Evolutionary conservation across 2,329 filamentous ascomycete genomes (phyloP), one percentile per base, ranked within the genome.

Genomic region (Pseudodiploospora longispora): DNA sequence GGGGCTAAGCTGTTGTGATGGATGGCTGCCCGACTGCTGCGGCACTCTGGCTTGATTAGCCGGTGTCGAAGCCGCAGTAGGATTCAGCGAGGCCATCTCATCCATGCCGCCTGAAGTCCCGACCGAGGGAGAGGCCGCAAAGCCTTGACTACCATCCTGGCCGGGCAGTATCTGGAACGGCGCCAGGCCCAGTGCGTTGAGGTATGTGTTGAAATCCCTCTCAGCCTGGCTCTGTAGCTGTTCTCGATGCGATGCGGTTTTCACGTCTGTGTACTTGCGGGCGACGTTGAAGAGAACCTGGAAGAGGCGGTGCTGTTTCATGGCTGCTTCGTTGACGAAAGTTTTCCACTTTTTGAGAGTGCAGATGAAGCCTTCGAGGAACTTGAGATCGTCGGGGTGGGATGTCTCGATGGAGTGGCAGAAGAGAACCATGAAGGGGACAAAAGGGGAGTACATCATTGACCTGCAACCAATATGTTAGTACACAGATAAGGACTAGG

Each of bases 151-250:
- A 9, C 32, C 32, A 34, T 12, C 9, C 32, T 34, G 32, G 12
- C 32, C 32, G 8, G 32, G 32, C 32, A 9, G 12, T 3, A 9
- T 34, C 12, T 9, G 12, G 32, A 34, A 9, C 8, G 32, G 9
- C 32, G 12, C 12, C 12, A 34, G 3, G 9, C 32, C 32, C 32
- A 34, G 32, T 12, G 32, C 32, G 47, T 66, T 72, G 1, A 80
- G 63, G 47, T 79, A 80, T n/a, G 70, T 69, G 52, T 80, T 74
- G 46, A 80, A 76, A 45, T 75, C 70, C 10, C 56, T 58, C 47
- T 69, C 59, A 29, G 59, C 56, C 27, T 64, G 55, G 47, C 65
- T 59, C 36, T 60, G 56, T 34, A 57, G 55, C 27, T 70, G 64
- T 51, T 54, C 53, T 19, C 19, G 19, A 19, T 19, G 19, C 19